A percentile compares a stretch with the other conserved stretches of the same genome.
These are phyloP conservation scores for Paramecium caudatum DNA, from an alignment of 73 alveolate genomes.

Conservation along the genomic window DNA sequence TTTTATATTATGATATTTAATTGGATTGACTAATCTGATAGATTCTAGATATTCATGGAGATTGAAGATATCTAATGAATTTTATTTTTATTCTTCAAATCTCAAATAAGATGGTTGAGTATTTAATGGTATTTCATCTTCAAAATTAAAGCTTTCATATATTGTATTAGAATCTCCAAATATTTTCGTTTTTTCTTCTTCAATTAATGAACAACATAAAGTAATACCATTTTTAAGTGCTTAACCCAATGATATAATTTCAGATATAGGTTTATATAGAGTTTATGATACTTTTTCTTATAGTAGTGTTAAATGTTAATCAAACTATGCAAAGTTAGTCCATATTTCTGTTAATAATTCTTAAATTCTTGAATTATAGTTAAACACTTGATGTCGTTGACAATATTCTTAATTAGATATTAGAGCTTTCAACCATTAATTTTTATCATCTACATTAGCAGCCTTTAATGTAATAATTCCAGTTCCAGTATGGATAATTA, in stretches of 20 bases:
- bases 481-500: constrained; percentile 72
- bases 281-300: constrained; percentile 2
- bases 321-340: constrained; percentile 59
- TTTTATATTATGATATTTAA: neutral
- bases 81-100: constrained; percentile 22
- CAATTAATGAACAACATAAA: neutral
- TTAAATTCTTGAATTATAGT: constrained; percentile 23
- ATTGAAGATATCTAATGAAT: neutral
- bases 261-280: neutral
- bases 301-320: constrained; percentile 54
- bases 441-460: constrained; percentile 46
- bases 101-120: constrained; percentile 11
- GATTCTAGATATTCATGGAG: neutral
- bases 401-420: constrained; percentile 44
- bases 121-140: constrained; percentile 16
- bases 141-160: constrained; percentile 42
- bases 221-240: constrained; percentile 32
- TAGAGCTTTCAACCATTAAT: constrained; percentile 58
- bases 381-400: constrained; percentile 11
- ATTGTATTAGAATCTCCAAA: constrained; percentile 43
- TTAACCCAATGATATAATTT: neutral
- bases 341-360: constrained; percentile 34
- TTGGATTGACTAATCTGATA: neutral
- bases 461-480: constrained; percentile 52
- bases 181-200: constrained; percentile 57